Percentiles rank a stretch among this genome's conserved stretches.
phyloP scores from a whole-genome alignment of 495 filamentous ascomycete species.

The Penicillium maclennaniae region DNA sequence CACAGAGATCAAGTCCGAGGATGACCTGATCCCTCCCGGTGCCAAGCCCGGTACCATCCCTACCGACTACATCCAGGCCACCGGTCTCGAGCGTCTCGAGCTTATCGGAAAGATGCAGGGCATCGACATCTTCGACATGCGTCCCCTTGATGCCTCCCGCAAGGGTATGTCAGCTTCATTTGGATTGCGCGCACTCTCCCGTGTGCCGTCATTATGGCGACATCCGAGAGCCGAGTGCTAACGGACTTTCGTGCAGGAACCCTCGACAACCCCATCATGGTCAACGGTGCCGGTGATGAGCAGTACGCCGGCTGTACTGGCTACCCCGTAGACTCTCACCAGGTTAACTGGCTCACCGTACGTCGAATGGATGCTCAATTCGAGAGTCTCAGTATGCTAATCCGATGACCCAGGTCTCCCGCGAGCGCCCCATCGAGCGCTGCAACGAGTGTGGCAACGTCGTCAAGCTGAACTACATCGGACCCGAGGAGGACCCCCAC shows the following conservation, averaged over 20 bases:
- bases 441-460: constrained; percentile 94
- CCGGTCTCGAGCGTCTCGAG: constrained; percentile 96
- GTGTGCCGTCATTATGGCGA: not conserved
- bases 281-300: constrained; percentile 89
- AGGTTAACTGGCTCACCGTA: constrained; percentile 85
- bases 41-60: constrained; percentile 78
- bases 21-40: constrained; percentile 82
- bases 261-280: constrained; percentile 80
- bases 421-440: constrained; percentile 84
- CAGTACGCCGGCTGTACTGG: constrained; percentile 97
- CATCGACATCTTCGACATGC: constrained; percentile 97
- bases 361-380: constrained; percentile 22
- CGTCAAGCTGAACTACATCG: constrained; percentile 95
- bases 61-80: constrained; percentile 89
- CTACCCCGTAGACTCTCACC: constrained; percentile 85
- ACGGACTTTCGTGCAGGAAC: constrained; percentile 59
- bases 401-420: constrained; percentile 59
- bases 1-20: constrained; percentile 75
- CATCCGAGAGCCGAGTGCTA: not conserved
- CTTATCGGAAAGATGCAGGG: constrained; percentile 99
- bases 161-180: constrained; percentile 54
- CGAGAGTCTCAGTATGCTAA: not conserved
- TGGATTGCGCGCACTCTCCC: not conserved
- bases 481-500: constrained; percentile 67
- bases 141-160: constrained; percentile 85